Conservation (phyloP, 345 rosid genomes). For the Linum tenue region DNA sequence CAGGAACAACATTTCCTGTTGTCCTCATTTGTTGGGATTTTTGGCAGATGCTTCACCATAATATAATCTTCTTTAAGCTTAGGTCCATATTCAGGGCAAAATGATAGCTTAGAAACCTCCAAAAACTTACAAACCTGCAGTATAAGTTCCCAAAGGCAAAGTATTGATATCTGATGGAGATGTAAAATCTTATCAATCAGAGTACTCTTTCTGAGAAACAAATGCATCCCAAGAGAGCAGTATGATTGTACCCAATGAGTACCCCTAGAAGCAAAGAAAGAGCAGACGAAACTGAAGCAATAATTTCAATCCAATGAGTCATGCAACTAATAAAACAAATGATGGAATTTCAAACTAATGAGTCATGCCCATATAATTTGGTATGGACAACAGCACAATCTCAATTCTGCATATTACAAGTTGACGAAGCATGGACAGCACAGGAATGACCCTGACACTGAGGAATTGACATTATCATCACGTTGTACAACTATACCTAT, state of each 20-base stretch:
- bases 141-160: slow-evolving; percentile 18
- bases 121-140: slow-evolving; percentile 93
- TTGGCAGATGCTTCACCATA: slow-evolving; percentile 88
- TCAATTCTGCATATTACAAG: neutral
- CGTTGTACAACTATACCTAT: too few species aligned
- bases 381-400: neutral
- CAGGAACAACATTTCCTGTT: slow-evolving; percentile 63
- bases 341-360: neutral
- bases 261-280: too few species aligned
- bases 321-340: neutral
- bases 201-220: neutral
- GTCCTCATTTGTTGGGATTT: slow-evolving; percentile 48
- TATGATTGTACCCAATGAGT: neutral
- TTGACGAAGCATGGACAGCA: neutral
- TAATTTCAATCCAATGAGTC: neutral
- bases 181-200: neutral
- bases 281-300: neutral
- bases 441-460: neutral
- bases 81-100: slow-evolving; percentile 90
- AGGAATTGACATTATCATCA: neutral
- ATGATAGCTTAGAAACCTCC: slow-evolving; percentile 94
- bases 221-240: neutral
- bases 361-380: neutral
- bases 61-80: slow-evolving; percentile 92
- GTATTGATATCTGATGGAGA: neutral